Evolutionary conservation across 2,329 filamentous ascomycete genomes (phyloP).

Genomic region (Pseudogymnoascus sp.): DNA sequence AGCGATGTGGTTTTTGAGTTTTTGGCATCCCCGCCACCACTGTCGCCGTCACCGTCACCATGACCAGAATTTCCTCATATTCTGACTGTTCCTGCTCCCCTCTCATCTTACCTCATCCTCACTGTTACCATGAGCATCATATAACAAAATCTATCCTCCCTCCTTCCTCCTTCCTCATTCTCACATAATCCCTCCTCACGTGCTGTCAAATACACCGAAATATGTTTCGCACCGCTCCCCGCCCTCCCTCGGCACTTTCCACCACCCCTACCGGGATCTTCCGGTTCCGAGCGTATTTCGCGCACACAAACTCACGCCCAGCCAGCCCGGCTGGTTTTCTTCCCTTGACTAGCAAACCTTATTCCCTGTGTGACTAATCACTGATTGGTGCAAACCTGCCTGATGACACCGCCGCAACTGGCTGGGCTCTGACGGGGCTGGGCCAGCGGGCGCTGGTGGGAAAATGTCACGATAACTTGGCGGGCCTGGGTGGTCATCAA

Average conservation of each 20-base stretch:
- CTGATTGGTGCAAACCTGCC: background rate
- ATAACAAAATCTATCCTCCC: background rate
- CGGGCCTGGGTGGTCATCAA: background rate
- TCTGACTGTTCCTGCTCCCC: background rate
- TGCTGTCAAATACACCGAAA: background rate
- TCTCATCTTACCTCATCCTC: background rate
- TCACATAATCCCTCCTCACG: background rate
- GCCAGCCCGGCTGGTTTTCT: constrained; percentile 3
- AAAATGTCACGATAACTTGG: constrained; percentile 1
- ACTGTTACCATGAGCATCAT: background rate
- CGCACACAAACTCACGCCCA: background rate
- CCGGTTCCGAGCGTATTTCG: background rate
- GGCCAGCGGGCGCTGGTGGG: background rate
- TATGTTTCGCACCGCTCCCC: background rate
- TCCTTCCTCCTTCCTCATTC: background rate
- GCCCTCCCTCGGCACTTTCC: background rate
- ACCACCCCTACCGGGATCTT: background rate
- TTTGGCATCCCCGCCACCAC: background rate
- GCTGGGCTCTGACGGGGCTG: background rate
- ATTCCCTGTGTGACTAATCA: background rate
- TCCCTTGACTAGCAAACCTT: background rate
- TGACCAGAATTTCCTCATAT: background rate
- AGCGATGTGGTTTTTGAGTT: background rate
- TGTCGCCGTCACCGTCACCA: background rate
- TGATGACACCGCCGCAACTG: background rate